Conservation (phyloP, 2,329 filamentous ascomycete species). For the Cucurbitaria berberidis region DNA sequence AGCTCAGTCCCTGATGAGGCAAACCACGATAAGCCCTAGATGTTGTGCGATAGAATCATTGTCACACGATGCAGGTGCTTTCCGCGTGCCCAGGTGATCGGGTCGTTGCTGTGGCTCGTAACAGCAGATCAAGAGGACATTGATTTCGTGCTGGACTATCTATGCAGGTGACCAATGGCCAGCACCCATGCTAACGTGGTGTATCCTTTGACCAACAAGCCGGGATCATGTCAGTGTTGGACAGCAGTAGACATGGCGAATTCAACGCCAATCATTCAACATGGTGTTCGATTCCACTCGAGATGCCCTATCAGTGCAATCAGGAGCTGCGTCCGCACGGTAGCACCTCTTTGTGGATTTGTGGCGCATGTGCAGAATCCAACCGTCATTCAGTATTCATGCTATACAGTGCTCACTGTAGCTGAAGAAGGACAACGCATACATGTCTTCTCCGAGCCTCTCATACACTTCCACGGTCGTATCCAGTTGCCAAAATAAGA, state of each 20-base stretch:
- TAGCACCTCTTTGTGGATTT: not conserved
- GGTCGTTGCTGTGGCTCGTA: conserved; percentile 11
- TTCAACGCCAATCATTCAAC: not conserved
- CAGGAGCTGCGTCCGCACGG: not conserved
- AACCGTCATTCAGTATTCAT: not conserved
- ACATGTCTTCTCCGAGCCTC: not conserved
- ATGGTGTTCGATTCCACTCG: not conserved
- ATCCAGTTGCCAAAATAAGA: not conserved
- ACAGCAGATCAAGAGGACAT: not conserved
- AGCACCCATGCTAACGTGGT: conserved; percentile 8
- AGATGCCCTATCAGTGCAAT: not conserved
- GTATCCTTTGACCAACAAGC: conserved; percentile 3
- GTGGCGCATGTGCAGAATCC: not conserved
- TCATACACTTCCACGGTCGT: not conserved
- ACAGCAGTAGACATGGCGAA: not conserved
- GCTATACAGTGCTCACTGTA: not conserved
- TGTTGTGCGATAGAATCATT: conserved; percentile 7
- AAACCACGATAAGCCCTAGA: conserved; percentile 26
- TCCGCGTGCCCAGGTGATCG: conserved; percentile 1
- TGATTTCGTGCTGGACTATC: conserved; percentile 2
- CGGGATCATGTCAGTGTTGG: conserved; percentile 5
- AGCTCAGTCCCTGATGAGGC: conserved; percentile 13
- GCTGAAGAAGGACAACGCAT: not conserved
- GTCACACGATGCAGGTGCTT: conserved; percentile 33
- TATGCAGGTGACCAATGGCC: conserved; percentile 6